These are phyloP conservation scores for Metschnikowia rubicola DNA, from an alignment of 805 yeast species.

Conservation along the genomic window DNA sequence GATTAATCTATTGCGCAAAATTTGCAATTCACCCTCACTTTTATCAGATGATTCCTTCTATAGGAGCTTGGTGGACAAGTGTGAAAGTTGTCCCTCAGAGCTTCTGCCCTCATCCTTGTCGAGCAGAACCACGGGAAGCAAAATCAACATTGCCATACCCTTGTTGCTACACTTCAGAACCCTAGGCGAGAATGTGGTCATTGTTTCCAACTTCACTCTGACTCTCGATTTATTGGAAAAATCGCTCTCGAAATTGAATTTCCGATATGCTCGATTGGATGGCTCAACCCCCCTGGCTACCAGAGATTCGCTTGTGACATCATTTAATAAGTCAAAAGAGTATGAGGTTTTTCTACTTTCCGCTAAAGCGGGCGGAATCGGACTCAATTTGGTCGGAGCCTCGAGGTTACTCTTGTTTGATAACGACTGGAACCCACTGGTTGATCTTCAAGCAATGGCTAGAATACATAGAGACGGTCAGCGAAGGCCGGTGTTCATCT, in stretches of 20 bases:
- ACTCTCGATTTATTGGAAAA: slow-evolving; percentile 75
- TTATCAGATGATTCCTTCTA: slow-evolving; percentile 44
- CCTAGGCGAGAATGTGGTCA: slow-evolving; percentile 67
- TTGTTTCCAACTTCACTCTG: slow-evolving; percentile 85
- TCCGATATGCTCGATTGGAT: slow-evolving; percentile 65
- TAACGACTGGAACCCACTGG: slow-evolving; percentile 96
- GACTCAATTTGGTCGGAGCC: slow-evolving; percentile 86
- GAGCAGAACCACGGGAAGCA: slow-evolving; percentile 43
- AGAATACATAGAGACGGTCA: slow-evolving; percentile 95
- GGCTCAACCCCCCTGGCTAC: slow-evolving; percentile 73
- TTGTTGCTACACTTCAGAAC: slow-evolving; percentile 49
- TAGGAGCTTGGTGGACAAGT: slow-evolving; percentile 5
- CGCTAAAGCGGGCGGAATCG: slow-evolving; percentile 92
- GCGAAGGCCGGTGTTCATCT: slow-evolving; percentile 68
- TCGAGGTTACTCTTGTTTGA: slow-evolving; percentile 82
- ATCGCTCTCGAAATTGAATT: slow-evolving; percentile 45
- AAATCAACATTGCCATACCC: slow-evolving; percentile 56
- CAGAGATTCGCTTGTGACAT: slow-evolving; percentile 62
- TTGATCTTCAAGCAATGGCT: slow-evolving; percentile 93
- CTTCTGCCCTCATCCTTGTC: slow-evolving; percentile 19
- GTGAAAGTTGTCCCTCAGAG: slow-evolving; percentile 2
- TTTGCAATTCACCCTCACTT: slow-evolving; percentile 79
- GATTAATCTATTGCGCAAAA: slow-evolving; percentile 71
- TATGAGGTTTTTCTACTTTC: slow-evolving; percentile 67
- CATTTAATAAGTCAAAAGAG: slow-evolving; percentile 54